Conservation (phyloP, 2,329 filamentous ascomycete species). For the Claviceps sp. region DNA sequence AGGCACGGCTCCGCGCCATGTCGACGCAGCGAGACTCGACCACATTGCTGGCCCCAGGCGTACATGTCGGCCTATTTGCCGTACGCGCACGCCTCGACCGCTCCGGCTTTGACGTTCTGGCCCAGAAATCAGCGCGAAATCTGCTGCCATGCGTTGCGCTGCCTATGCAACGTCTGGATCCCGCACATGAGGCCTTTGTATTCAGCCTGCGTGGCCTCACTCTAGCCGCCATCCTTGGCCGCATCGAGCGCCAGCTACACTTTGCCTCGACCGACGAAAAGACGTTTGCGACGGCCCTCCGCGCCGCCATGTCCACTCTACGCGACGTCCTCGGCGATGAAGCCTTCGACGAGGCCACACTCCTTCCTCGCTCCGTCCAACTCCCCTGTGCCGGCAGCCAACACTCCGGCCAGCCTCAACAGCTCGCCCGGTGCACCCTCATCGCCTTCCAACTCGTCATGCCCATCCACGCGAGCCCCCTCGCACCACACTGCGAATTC, state of each 20-base stretch:
- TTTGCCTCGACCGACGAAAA: constrained; percentile 27
- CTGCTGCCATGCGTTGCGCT: constrained; percentile 47
- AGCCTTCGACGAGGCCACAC: constrained; percentile 31
- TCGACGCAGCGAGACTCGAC: constrained; percentile 38
- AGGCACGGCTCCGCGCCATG: constrained; percentile 49
- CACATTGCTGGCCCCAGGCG: constrained; percentile 34
- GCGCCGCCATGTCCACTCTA: constrained; percentile 27
- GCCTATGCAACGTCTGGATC: constrained; percentile 36
- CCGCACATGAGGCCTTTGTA: constrained; percentile 42
- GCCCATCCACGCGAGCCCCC: constrained; percentile 42
- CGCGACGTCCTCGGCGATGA: constrained; percentile 28
- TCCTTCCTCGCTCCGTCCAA: constrained; percentile 28
- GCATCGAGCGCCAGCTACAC: constrained; percentile 20
- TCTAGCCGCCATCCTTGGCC: constrained; percentile 18
- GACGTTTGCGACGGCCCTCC: constrained; percentile 32
- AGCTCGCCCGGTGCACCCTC: constrained; percentile 17
- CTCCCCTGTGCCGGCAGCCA: constrained; percentile 22
- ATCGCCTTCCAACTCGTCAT: constrained; percentile 48
- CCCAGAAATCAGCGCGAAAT: constrained; percentile 40
- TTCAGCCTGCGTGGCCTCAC: constrained; percentile 33
- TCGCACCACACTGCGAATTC: constrained; percentile 40
- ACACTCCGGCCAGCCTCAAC: neutral
- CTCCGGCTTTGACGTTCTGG: constrained; percentile 50
- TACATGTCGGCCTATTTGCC: constrained; percentile 46
- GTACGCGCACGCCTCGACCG: constrained; percentile 36